phyloP scores from a whole-genome alignment of 2,329 filamentous ascomycete species.

The Microdochium paspali region DNA sequence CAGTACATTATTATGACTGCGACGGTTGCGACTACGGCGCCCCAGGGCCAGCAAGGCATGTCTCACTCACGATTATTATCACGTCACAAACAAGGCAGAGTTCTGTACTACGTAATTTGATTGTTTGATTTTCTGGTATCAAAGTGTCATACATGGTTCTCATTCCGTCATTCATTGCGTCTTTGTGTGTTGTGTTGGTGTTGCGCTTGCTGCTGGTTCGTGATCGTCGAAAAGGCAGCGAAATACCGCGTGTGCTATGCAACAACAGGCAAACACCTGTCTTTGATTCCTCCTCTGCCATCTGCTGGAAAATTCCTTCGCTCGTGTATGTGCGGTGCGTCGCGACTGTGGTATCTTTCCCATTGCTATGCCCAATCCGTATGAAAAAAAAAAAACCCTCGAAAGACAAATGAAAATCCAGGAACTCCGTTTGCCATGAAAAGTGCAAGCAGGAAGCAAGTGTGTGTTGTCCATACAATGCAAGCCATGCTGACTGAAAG shows the following conservation, averaged over 20 bases:
- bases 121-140: background rate
- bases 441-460: background rate
- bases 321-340: no score
- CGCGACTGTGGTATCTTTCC: no score
- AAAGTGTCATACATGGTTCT: constrained; percentile 6
- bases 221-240: constrained; percentile 4
- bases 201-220: no score
- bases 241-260: constrained; percentile 5
- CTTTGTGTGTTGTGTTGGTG: constrained; percentile 5
- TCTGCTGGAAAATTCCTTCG: no score
- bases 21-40: no score
- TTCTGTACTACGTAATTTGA: background rate
- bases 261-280: background rate
- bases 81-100: background rate
- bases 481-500: background rate
- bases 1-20: no score
- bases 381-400: no score
- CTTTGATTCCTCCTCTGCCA: no score
- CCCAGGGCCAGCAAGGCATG: no score
- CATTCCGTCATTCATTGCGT: constrained; percentile 23
- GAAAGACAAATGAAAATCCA: background rate
- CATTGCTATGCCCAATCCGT: no score
- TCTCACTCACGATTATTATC: background rate
- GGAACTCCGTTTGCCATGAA: background rate
- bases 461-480: background rate